These are phyloP conservation scores for Linum usitatissimum DNA, from an alignment of 345 rosid genomes.

Conservation along the genomic window DNA sequence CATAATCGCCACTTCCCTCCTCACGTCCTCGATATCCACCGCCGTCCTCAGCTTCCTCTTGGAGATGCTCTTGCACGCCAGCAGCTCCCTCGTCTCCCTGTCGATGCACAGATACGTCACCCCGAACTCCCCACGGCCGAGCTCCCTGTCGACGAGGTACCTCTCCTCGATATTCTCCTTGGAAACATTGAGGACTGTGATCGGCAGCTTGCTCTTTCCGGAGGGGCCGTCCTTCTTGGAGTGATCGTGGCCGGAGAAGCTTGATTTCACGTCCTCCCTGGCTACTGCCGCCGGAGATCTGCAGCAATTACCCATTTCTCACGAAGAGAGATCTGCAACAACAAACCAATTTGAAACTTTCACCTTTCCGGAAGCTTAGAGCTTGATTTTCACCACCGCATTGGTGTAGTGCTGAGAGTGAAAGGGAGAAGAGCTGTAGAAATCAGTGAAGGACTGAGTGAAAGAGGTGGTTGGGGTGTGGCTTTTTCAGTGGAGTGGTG, in stretches of 20 bases:
- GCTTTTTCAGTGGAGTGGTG: background rate
- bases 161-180: slow-evolving; percentile 87
- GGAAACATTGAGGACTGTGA: slow-evolving; percentile 62
- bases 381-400: background rate
- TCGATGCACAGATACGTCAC: slow-evolving; percentile 94
- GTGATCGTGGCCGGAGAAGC: slow-evolving; percentile 61
- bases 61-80: slow-evolving; percentile 92
- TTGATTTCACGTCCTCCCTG: slow-evolving; percentile 89
- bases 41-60: slow-evolving; percentile 92
- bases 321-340: background rate
- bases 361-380: too few relatives aligned
- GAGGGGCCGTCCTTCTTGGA: slow-evolving; percentile 40
- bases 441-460: background rate
- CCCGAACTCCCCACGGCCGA: slow-evolving; percentile 98
- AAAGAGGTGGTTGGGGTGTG: background rate
- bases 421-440: background rate
- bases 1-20: slow-evolving; percentile 96
- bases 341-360: background rate
- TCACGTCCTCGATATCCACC: slow-evolving; percentile 88
- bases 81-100: slow-evolving; percentile 57
- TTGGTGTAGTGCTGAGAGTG: background rate
- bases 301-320: slow-evolving; percentile 88
- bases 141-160: slow-evolving; percentile 86
- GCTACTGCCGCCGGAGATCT: slow-evolving; percentile 99
- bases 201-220: slow-evolving; percentile 47